Conservation (phyloP, 768 basidiomycete species). For the Tylopilus plumbeoviolaceoides region DNA sequence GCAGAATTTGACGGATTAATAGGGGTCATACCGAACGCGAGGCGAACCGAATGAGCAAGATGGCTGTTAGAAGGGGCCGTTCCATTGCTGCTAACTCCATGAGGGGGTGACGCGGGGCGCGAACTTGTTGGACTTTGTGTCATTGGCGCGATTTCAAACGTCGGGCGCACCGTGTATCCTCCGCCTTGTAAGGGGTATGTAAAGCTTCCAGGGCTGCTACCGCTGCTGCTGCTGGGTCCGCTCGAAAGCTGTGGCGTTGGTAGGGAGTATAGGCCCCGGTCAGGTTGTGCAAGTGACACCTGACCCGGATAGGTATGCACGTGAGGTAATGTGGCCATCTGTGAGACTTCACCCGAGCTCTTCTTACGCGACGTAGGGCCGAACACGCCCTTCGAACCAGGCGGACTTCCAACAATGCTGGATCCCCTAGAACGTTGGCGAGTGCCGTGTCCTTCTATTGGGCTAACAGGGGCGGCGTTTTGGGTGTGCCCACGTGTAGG, state of each 20-base stretch:
- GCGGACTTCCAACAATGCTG: constrained; percentile 37
- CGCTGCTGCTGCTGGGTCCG: constrained; percentile 56
- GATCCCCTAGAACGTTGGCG: constrained; percentile 27
- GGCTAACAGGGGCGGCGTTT: constrained; percentile 30
- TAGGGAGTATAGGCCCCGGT: constrained; percentile 29
- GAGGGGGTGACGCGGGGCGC: constrained; percentile 56
- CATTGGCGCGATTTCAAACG: constrained; percentile 26
- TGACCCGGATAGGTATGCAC: constrained; percentile 33
- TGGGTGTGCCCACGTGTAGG: constrained; percentile 34
- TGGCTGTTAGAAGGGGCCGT: constrained; percentile 38
- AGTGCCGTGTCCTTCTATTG: constrained; percentile 30
- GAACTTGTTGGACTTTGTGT: constrained; percentile 50
- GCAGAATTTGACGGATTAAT: constrained; percentile 43
- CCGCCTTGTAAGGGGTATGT: constrained; percentile 35
- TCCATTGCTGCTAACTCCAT: constrained; percentile 30
- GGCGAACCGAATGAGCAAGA: constrained; percentile 78
- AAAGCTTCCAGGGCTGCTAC: constrained; percentile 57
- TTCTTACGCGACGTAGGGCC: constrained; percentile 25
- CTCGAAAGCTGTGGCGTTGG: constrained; percentile 63
- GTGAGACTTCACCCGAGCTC: constrained; percentile 31
- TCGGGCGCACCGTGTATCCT: constrained; percentile 17
- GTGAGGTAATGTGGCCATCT: constrained; percentile 26
- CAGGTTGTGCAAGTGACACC: constrained; percentile 26
- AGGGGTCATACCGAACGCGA: constrained; percentile 91
- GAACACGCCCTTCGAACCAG: constrained; percentile 26